These are phyloP conservation scores for Capillidium heterosporum DNA, from an alignment of 371 early-diverging fungal species.

Conservation along the genomic window DNA sequence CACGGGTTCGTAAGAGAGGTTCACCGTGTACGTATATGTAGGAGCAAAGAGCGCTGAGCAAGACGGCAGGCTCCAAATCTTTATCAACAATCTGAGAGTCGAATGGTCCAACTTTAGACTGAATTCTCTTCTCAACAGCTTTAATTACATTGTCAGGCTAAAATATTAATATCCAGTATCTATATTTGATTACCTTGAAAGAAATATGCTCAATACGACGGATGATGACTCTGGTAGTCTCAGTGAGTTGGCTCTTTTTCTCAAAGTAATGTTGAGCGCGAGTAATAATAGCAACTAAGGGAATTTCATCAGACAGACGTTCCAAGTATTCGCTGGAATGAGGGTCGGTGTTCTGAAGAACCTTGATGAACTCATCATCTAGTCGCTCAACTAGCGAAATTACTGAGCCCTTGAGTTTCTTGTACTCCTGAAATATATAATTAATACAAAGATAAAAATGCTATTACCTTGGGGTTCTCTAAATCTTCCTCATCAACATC, in stretches of 20 bases:
- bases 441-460: constrained; percentile 9
- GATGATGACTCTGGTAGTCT: constrained; percentile 53
- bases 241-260: constrained; percentile 29
- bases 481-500: constrained; percentile 41
- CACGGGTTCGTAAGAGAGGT: constrained; percentile 79
- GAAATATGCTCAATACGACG: constrained; percentile 89
- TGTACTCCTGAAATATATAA: constrained; percentile 15
- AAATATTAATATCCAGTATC: background rate
- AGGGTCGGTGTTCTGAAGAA: constrained; percentile 88
- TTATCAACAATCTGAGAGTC: constrained; percentile 11
- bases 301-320: constrained; percentile 76
- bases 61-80: constrained; percentile 27
- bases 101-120: constrained; percentile 16
- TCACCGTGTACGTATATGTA: constrained; percentile 70
- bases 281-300: constrained; percentile 71
- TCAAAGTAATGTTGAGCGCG: constrained; percentile 71
- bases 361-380: constrained; percentile 91
- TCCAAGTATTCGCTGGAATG: constrained; percentile 91
- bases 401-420: constrained; percentile 65
- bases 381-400: constrained; percentile 80
- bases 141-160: constrained; percentile 31
- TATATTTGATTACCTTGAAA: constrained; percentile 46
- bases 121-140: constrained; percentile 18
- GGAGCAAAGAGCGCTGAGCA: constrained; percentile 66
- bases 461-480: background rate